Evolutionary conservation across 2,329 filamentous ascomycete genomes (phyloP).

Genomic region (Trichoderma guizhouense): DNA sequence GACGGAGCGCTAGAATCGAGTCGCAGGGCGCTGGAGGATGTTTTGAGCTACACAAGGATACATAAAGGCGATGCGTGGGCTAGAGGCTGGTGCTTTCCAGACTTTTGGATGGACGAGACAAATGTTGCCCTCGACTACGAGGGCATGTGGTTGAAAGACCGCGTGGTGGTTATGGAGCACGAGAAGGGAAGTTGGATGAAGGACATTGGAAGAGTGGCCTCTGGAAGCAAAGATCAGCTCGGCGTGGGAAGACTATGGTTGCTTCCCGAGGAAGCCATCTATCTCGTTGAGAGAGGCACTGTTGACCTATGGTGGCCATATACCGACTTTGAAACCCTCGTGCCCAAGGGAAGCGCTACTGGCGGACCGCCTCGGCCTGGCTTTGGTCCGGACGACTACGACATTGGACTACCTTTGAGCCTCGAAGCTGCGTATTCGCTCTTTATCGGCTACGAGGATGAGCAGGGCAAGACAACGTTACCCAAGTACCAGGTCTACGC

Average conservation of each 20-base stretch:
- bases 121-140: conserved; percentile 23
- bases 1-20: conserved; percentile 74
- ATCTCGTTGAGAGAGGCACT: conserved; percentile 81
- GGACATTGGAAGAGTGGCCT: conserved; percentile 67
- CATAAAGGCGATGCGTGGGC: conserved; percentile 66
- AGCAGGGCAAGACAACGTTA: conserved; percentile 59
- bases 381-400: conserved; percentile 43
- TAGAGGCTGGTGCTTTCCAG: conserved; percentile 71
- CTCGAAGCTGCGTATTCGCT: conserved; percentile 86
- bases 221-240: conserved; percentile 52
- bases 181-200: conserved; percentile 70
- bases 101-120: conserved; percentile 43
- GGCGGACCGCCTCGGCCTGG: conserved; percentile 20
- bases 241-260: conserved; percentile 71
- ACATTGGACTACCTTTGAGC: conserved; percentile 76
- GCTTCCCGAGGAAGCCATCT: conserved; percentile 87
- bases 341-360: conserved; percentile 36
- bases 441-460: conserved; percentile 68
- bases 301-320: conserved; percentile 83
- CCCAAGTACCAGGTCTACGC: conserved; percentile 88
- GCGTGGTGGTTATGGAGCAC: conserved; percentile 66
- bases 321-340: conserved; percentile 46
- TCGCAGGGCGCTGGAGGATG: conserved; percentile 83
- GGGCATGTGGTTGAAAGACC: conserved; percentile 38
- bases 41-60: conserved; percentile 71